A percentile compares a stretch with the other conserved stretches of the same genome.
Evolutionary conservation across 2,329 filamentous ascomycete species (phyloP).

Genomic region (Neofusicoccum umdonicola): DNA sequence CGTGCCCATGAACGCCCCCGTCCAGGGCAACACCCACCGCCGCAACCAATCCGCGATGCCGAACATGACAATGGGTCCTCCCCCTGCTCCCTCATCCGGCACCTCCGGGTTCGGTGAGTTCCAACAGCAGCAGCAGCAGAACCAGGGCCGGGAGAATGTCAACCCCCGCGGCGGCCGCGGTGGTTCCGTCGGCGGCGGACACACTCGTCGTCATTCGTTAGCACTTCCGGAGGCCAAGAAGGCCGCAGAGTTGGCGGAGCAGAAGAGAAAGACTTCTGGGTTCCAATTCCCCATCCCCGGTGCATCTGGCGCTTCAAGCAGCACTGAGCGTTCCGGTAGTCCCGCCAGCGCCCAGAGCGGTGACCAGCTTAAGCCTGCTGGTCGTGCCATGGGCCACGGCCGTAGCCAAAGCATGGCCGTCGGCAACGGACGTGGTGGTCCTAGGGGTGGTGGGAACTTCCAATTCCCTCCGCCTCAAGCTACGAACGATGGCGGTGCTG

Average conservation of each 20-base stretch:
- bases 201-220: conserved; percentile 91
- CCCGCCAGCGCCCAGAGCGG: conserved; percentile 43
- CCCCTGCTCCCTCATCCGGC: conserved; percentile 86
- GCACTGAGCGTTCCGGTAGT: conserved; percentile 55
- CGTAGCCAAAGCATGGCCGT: conserved; percentile 89
- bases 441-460: conserved; percentile 69
- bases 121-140: conserved; percentile 46
- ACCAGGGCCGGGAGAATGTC: conserved; percentile 64
- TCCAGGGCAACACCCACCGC: conserved; percentile 81
- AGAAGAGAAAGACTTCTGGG: conserved; percentile 88
- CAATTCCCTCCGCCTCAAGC: conserved; percentile 61
- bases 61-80: conserved; percentile 85
- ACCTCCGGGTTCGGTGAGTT: conserved; percentile 82
- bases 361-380: conserved; percentile 31
- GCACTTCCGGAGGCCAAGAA: conserved; percentile 96
- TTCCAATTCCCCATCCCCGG: conserved; percentile 90
- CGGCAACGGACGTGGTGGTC: conserved; percentile 64
- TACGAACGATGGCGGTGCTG: conserved; percentile 51
- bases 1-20: conserved; percentile 71
- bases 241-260: conserved; percentile 92
- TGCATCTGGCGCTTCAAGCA: conserved; percentile 52
- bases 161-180: conserved; percentile 67
- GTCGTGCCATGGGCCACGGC: conserved; percentile 58
- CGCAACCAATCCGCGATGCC: conserved; percentile 97
- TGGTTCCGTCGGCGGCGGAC: conserved; percentile 66